These are phyloP conservation scores for Suhomyces chickasaworum DNA, from an alignment of 1,139 yeast genomes.

Conservation along the genomic window DNA sequence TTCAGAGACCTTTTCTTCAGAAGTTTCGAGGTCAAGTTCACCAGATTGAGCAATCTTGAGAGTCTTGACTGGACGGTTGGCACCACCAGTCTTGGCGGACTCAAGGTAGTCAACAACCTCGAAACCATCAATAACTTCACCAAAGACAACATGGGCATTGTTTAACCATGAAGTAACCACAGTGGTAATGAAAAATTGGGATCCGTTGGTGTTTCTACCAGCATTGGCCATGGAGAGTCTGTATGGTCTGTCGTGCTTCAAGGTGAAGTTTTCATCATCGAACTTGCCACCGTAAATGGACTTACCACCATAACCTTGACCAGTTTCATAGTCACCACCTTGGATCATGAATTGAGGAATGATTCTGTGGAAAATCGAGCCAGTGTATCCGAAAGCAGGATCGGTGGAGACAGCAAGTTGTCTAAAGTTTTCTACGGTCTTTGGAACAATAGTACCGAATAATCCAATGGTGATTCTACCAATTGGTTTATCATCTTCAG, in stretches of 20 bases:
- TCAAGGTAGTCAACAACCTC: constrained; percentile 62
- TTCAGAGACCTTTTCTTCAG: constrained; percentile 11
- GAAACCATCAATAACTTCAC: constrained; percentile 71
- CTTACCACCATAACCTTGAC: constrained; percentile 62
- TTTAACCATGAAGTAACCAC: constrained; percentile 64
- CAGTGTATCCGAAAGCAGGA: constrained; percentile 53
- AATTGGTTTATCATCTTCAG: constrained; percentile 71
- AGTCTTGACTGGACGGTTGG: constrained; percentile 55
- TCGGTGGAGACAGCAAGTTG: constrained; percentile 62
- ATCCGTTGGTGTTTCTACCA: constrained; percentile 63
- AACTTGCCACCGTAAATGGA: constrained; percentile 61
- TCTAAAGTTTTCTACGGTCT: constrained; percentile 59
- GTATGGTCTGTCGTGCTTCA: constrained; percentile 62
- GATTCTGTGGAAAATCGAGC: constrained; percentile 58
- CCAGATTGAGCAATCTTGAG: constrained; percentile 54
- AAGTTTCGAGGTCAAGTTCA: constrained; percentile 34
- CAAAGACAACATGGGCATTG: constrained; percentile 78
- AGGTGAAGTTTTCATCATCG: constrained; percentile 56
- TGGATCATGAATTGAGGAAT: constrained; percentile 62
- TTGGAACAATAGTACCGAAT: constrained; percentile 67
- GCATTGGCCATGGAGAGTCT: constrained; percentile 67
- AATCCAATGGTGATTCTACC: constrained; percentile 73
- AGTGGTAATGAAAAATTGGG: constrained; percentile 68
- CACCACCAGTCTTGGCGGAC: constrained; percentile 48
- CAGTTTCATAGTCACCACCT: constrained; percentile 64